Evolutionary conservation across 2,329 filamentous ascomycete genomes (phyloP).

Genomic region (Pyrenochaeta sp.): DNA sequence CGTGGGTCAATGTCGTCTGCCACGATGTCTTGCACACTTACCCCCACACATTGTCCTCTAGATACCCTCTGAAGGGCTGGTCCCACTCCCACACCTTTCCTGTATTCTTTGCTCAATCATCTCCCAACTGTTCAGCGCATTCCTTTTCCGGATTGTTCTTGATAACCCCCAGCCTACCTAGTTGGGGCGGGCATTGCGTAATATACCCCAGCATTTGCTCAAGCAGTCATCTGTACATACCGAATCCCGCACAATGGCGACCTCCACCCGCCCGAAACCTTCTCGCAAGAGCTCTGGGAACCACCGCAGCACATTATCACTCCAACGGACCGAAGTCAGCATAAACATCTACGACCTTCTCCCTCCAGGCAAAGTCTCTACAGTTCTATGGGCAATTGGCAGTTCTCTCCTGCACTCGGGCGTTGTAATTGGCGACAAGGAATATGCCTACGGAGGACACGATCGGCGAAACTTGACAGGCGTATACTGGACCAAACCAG

Average conservation of each 20-base stretch:
- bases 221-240: slow-evolving; percentile 9
- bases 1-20: slow-evolving; percentile 12
- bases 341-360: slow-evolving; percentile 83
- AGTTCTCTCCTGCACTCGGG: slow-evolving; percentile 82
- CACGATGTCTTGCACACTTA: slow-evolving; percentile 3
- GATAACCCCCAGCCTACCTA: slow-evolving; percentile 23
- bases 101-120: slow-evolving; percentile 8
- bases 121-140: slow-evolving; percentile 6
- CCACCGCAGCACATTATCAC: slow-evolving; percentile 72
- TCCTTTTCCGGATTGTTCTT: slow-evolving; percentile 13
- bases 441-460: slow-evolving; percentile 89
- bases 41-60: slow-evolving; percentile 12
- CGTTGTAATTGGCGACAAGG: slow-evolving; percentile 79
- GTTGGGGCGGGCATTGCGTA: slow-evolving; percentile 6
- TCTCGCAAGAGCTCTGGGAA: slow-evolving; percentile 54
- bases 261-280: slow-evolving; percentile 41
- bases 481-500: slow-evolving; percentile 82
- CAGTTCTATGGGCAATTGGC: slow-evolving; percentile 79
- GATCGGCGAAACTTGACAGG: slow-evolving; percentile 74
- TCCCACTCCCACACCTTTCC: slow-evolving; percentile 18
- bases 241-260: slow-evolving; percentile 32
- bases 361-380: slow-evolving; percentile 78
- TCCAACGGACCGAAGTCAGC: slow-evolving; percentile 75
- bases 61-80: slow-evolving; percentile 28
- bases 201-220: slow-evolving; percentile 13